phyloP scores from a whole-genome alignment of 352 stramenopile species.

The Halophytophthora batemanensis region DNA sequence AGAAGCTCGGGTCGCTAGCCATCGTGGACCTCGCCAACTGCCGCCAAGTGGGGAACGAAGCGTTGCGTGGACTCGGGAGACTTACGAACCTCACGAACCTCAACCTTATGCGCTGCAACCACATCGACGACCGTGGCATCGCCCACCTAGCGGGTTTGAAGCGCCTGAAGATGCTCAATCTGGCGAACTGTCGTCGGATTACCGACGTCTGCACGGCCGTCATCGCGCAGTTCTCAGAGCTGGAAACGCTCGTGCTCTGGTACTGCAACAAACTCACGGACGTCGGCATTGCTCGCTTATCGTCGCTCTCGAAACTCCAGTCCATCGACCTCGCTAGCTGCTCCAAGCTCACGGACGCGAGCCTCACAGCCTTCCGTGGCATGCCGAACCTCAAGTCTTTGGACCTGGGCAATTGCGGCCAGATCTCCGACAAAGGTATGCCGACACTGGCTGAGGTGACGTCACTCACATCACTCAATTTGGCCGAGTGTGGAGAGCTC shows the following conservation, averaged over 20 bases:
- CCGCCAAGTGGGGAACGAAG: conserved; percentile 64
- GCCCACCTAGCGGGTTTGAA: conserved; percentile 35
- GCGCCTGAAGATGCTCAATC: conserved; percentile 67
- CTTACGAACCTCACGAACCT: conserved; percentile 61
- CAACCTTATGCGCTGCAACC: conserved; percentile 82
- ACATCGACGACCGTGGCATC: conserved; percentile 60
- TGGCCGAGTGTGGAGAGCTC: conserved; percentile 71
- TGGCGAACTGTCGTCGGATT: conserved; percentile 79
- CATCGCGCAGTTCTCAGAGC: conserved; percentile 38
- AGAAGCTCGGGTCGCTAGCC: conserved; percentile 37
- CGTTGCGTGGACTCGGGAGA: conserved; percentile 49
- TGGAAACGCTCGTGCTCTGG: conserved; percentile 74
- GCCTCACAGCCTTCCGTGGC: conserved; percentile 43
- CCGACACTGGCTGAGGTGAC: conserved; percentile 36
- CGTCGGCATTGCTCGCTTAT: conserved; percentile 36
- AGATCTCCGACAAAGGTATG: conserved; percentile 68
- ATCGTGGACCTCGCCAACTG: conserved; percentile 78
- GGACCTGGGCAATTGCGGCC: conserved; percentile 80
- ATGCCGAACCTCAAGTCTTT: conserved; percentile 59
- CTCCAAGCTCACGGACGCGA: conserved; percentile 57
- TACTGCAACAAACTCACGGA: conserved; percentile 88
- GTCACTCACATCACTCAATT: conserved; percentile 62
- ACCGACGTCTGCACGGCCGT: conserved; percentile 45
- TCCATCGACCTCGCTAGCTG: conserved; percentile 75
- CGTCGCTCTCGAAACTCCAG: conserved; percentile 44